Evolutionary conservation across 306 rosid genomes (phyloP).

Genomic region (Nissolia schottii): DNA sequence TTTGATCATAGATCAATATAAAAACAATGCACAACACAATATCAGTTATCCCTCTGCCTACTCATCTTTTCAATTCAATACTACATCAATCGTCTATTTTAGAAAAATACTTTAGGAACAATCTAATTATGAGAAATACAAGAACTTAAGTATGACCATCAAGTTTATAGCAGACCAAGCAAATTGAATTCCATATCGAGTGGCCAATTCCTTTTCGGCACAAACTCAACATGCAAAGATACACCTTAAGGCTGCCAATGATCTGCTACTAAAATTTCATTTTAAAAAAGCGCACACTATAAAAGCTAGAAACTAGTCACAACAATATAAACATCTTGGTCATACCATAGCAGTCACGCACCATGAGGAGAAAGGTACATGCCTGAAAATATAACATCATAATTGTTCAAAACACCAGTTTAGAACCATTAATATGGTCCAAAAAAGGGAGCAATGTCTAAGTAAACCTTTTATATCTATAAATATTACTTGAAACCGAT

Average conservation of each 20-base stretch:
- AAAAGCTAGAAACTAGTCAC: conserved; percentile 12
- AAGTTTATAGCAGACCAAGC: not conserved
- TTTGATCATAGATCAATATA: not conserved
- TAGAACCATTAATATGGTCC: not conserved
- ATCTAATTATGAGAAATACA: conserved; percentile 1
- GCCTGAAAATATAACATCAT: conserved; percentile 6
- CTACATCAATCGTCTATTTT: not conserved
- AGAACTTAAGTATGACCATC: not conserved
- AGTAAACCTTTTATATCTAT: not conserved
- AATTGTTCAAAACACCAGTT: not conserved
- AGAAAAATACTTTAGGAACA: not conserved
- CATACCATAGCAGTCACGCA: not conserved
- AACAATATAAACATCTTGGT: not conserved
- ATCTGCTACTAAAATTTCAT: conserved; percentile 6
- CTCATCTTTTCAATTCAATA: not conserved
- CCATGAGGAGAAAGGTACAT: not conserved
- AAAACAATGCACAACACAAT: not conserved
- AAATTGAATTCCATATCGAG: not conserved
- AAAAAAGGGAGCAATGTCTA: not conserved
- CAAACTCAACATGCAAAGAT: not conserved
- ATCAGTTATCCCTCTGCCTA: not conserved
- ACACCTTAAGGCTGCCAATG: not conserved
- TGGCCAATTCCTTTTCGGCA: conserved; percentile 4
- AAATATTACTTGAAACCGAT: not conserved
- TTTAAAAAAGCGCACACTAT: not conserved